These are phyloP conservation scores for Saccharomyces jurei DNA, from an alignment of 805 yeast species.

Conservation along the genomic window DNA sequence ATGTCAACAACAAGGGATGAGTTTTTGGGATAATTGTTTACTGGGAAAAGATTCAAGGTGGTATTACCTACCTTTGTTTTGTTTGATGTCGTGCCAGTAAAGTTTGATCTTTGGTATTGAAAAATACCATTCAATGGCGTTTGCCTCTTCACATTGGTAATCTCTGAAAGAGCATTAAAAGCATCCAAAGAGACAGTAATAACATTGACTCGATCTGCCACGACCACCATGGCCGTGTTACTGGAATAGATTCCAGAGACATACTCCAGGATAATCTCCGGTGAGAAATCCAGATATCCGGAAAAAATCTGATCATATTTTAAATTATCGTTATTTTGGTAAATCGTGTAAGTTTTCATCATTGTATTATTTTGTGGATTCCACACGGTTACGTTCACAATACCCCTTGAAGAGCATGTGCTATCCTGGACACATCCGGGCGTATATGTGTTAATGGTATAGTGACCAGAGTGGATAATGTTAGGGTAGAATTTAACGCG, in stretches of 20 bases:
- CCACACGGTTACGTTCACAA: conserved; percentile 63
- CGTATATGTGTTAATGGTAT: conserved; percentile 64
- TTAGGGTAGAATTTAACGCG: conserved; percentile 53
- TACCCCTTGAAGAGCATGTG: conserved; percentile 65
- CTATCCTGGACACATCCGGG: conserved; percentile 74
- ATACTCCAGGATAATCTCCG: conserved; percentile 38
- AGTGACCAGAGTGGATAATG: conserved; percentile 64
- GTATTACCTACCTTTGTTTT: conserved; percentile 40
- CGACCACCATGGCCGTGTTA: conserved; percentile 36
- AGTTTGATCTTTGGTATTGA: conserved; percentile 70
- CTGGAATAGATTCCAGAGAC: conserved; percentile 26
- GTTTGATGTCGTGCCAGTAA: conserved; percentile 34
- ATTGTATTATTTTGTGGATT: conserved; percentile 34
- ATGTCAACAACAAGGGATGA: conserved; percentile 21
- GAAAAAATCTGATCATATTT: conserved; percentile 73
- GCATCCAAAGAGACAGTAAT: conserved; percentile 41
- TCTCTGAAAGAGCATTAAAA: conserved; percentile 7
- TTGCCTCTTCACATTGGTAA: conserved; percentile 25
- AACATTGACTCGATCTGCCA: conserved; percentile 60
- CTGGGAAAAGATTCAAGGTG: conserved; percentile 35
- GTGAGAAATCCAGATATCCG: conserved; percentile 54
- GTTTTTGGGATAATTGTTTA: conserved; percentile 23
- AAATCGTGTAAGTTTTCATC: conserved; percentile 38
- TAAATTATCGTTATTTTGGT: conserved; percentile 70
- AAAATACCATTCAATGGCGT: conserved; percentile 65